Evolutionary conservation across 176 grass and related monocot genomes (phyloP), one percentile per base, ranked within the genome.

Genomic region (Zizania latifolia): DNA sequence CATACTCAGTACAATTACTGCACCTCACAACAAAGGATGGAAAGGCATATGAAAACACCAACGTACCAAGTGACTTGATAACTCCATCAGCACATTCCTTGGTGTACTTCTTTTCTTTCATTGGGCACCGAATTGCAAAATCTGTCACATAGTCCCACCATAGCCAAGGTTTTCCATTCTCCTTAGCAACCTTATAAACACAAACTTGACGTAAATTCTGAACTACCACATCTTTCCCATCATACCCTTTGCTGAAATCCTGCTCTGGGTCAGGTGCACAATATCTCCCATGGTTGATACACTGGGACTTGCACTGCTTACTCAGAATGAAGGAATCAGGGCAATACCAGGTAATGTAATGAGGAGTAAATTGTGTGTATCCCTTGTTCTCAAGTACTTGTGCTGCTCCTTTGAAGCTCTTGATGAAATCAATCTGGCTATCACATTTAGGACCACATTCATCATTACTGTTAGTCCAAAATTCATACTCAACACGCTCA

Each of bases 301-400:
- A 92, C 48, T 96, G 89, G 28, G 86, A 89, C 32, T 87, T 92
- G 71, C 93, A 92, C 53, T 92, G 86, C 68, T 92, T 96, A 81
- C 89, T 92, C 24, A 87, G 46, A 17, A 72, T 41, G 55, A 90
- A 96, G 43, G 78, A 85, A 79, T 88, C 87, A 21, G 93, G 90
- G 58, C 86, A 96, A 38, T 89, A 92, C 92, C 92, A 96, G 26
- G 92, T 96, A 50, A 96, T 96, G 59, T 96, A 96, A 72, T 92
- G 92, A 24, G 89, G 92, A n/a, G 89, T 89, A 55, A 92, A 96
- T 45, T 87, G 58, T 8, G 87, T 93, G 80, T 90, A 93, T 17
- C 91, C 87, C 48, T 84, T 85, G 74, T 87, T 90, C 78, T 93
- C 91, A 44, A 93, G 76, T 72, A 93, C 80, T 33, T 90, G 87